Evolutionary conservation across 139 green algal species (phyloP).

Genomic region (Diplosphaera chodatii): DNA sequence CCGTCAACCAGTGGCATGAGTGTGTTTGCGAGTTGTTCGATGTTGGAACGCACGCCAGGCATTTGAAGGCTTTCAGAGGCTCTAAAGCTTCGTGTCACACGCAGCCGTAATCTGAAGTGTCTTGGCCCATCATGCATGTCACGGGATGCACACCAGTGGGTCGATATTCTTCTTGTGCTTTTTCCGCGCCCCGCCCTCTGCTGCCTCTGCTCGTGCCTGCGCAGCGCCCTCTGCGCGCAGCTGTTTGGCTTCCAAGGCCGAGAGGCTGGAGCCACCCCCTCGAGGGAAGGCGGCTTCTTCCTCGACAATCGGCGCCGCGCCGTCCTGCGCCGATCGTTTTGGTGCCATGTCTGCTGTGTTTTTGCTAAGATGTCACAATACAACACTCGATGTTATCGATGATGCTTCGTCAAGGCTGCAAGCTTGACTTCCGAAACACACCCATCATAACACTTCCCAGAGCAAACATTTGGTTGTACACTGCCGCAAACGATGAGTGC

Average conservation of each 20-base stretch:
- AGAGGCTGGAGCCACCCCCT: slow-evolving; percentile 53
- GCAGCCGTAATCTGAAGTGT: neutral
- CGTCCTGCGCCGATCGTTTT: neutral
- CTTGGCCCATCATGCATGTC: too few relatives aligned
- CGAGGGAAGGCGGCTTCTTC: slow-evolving; percentile 63
- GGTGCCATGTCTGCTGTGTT: neutral
- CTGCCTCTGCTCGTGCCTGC: slow-evolving; percentile 31
- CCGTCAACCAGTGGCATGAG: too few relatives aligned
- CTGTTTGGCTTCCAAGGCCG: slow-evolving; percentile 46
- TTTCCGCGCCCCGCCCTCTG: slow-evolving; percentile 14
- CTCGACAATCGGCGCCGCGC: neutral
- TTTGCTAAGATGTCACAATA: too few relatives aligned
- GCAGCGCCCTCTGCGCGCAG: slow-evolving; percentile 43
- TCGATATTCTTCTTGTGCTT: slow-evolving; percentile 18
- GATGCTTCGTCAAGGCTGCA: too few relatives aligned
- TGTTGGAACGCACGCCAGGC: too few relatives aligned
- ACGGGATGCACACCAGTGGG: neutral
- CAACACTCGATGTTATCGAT: too few relatives aligned
- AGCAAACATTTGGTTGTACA: too few relatives aligned
- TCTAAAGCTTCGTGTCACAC: neutral
- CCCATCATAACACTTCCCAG: too few relatives aligned
- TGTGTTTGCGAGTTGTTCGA: too few relatives aligned
- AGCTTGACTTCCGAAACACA: too few relatives aligned
- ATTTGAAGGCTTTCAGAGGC: too few relatives aligned
- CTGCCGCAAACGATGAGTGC: too few relatives aligned